A percentile compares a stretch with the other conserved stretches of the same genome.
Evolutionary conservation across 2,329 filamentous ascomycete species (phyloP).

Genomic region (Diaporthe destruens): DNA sequence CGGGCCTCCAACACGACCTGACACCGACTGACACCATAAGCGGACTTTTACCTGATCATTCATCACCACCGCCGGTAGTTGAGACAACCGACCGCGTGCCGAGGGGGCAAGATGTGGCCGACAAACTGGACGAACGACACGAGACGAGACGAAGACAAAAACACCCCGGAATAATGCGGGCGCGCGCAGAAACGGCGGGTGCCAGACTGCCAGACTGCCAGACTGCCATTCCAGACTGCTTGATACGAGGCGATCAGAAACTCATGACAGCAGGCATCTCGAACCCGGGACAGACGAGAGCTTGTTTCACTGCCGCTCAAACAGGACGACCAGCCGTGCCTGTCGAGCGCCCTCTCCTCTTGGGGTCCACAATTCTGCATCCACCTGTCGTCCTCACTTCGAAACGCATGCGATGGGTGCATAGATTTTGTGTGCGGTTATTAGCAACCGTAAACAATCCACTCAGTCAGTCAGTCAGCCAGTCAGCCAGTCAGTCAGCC

Average conservation of each 20-base stretch:
- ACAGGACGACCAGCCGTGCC: slow-evolving; percentile 4
- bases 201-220: neutral
- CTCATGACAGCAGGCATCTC: neutral
- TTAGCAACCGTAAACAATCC: neutral
- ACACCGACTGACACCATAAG: neutral
- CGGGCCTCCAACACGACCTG: neutral
- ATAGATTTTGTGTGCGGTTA: neutral
- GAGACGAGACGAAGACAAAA: neutral
- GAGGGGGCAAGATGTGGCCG: neutral
- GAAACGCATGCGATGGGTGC: neutral
- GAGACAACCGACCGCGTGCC: slow-evolving; percentile 22
- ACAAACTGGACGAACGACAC: slow-evolving; percentile 15
- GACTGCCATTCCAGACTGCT: no score
- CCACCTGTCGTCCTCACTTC: neutral
- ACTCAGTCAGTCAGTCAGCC: neutral
- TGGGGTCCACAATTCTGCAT: slow-evolving; percentile 16
- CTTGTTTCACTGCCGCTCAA: slow-evolving; percentile 35
- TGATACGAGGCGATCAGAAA: slow-evolving; percentile 9
- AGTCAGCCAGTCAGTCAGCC: no score
- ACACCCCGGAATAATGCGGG: no score
- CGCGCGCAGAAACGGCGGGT: slow-evolving; percentile 5
- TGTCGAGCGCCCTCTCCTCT: no score
- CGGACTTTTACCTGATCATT: neutral
- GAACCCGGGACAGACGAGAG: slow-evolving; percentile 25
- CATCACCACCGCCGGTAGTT: slow-evolving; percentile 1